phyloP scores from a whole-genome alignment of 108 stramenopile species.

The Discostella pseudostelligera region DNA sequence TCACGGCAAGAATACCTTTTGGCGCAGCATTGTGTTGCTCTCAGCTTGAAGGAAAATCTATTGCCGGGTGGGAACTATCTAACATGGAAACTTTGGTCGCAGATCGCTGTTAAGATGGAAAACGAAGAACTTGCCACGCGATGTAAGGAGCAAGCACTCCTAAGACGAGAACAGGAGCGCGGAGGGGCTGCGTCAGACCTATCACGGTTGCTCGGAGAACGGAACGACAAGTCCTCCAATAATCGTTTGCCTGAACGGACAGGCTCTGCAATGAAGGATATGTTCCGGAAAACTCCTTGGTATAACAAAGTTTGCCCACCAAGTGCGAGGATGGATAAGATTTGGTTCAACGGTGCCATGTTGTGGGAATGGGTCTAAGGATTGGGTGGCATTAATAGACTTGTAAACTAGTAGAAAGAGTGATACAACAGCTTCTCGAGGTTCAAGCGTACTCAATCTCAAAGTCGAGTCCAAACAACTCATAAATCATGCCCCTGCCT shows the following conservation, averaged over 20 bases:
- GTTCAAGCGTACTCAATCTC: too few relatives aligned
- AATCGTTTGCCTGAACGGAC: constrained; percentile 20
- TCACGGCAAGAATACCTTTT: constrained; percentile 52
- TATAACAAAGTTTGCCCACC: constrained; percentile 31
- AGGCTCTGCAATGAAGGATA: constrained; percentile 42
- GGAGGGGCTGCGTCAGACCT: constrained; percentile 38
- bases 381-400: too few relatives aligned
- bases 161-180: constrained; percentile 36
- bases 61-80: constrained; percentile 54
- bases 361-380: constrained; percentile 41
- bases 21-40: constrained; percentile 74
- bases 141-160: constrained; percentile 46
- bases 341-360: constrained; percentile 31
- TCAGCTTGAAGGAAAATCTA: constrained; percentile 67
- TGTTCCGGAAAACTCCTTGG: constrained; percentile 48
- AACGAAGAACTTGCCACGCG: constrained; percentile 51
- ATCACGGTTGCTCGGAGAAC: constrained; percentile 32
- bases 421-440: too few relatives aligned
- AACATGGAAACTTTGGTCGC: constrained; percentile 73
- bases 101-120: constrained; percentile 59
- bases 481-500: too few relatives aligned
- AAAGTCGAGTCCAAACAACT: too few relatives aligned
- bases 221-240: constrained; percentile 11
- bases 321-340: constrained; percentile 30
- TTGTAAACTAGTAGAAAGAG: too few relatives aligned